A percentile compares a stretch with the other conserved stretches of the same genome.
phyloP scores from a whole-genome alignment of 2,329 filamentous ascomycete species.

The Aaosphaeria arxii region DNA sequence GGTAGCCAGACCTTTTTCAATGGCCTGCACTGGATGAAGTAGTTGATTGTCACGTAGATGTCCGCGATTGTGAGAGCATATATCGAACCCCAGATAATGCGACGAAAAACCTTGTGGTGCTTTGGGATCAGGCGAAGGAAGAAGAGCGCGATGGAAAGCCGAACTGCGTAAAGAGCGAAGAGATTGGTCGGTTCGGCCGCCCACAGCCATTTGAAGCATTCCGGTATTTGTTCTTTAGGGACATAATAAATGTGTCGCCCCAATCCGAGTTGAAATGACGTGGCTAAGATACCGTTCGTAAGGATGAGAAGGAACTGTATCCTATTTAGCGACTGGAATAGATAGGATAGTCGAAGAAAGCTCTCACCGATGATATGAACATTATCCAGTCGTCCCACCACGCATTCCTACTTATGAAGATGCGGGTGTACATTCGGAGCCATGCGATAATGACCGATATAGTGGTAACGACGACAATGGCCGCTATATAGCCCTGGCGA shows the following conservation, averaged over 20 bases:
- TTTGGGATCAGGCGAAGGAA: background rate
- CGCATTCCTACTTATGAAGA: no score
- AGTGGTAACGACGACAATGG: no score
- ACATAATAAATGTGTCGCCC: conserved; percentile 1
- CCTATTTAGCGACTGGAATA: no score
- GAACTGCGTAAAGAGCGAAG: background rate
- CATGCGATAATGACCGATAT: no score
- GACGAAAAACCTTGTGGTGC: background rate
- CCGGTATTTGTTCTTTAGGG: background rate
- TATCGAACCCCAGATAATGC: background rate
- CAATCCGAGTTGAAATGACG: background rate
- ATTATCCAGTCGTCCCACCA: no score
- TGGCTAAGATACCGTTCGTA: background rate
- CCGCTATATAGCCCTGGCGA: no score
- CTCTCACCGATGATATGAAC: no score
- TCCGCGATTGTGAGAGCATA: background rate
- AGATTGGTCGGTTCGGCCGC: background rate
- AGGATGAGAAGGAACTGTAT: background rate
- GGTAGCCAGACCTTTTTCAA: background rate
- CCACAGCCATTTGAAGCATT: background rate
- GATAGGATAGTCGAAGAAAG: no score
- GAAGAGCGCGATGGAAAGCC: background rate
- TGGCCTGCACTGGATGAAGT: background rate
- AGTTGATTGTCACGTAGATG: background rate
- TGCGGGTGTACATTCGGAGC: no score